These are phyloP conservation scores for Crithidia bombi DNA, from an alignment of 208 protist species.

Conservation along the genomic window DNA sequence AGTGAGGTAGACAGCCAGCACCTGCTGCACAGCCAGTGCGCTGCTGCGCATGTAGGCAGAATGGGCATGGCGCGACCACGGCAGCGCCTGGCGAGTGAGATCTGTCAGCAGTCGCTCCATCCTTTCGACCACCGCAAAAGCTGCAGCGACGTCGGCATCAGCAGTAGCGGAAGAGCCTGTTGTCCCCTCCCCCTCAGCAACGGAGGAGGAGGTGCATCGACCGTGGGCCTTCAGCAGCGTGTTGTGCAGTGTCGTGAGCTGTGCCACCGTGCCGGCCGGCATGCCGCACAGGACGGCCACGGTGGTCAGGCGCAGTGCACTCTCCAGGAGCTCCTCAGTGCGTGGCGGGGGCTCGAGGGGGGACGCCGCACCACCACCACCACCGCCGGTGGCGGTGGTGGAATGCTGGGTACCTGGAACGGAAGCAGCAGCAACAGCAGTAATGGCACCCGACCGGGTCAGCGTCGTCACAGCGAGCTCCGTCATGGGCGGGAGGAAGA, in stretches of 20 bases:
- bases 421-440: background rate
- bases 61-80: conserved; percentile 37
- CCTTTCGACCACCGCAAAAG: conserved; percentile 49
- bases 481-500: conserved; percentile 49
- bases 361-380: no score
- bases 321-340: conserved; percentile 30
- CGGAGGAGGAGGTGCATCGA: background rate
- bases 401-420: no score
- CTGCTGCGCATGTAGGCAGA: conserved; percentile 49
- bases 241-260: conserved; percentile 67
- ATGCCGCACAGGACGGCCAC: conserved; percentile 46
- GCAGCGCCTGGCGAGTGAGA: conserved; percentile 40
- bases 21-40: conserved; percentile 55
- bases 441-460: background rate
- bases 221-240: conserved; percentile 41
- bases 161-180: background rate
- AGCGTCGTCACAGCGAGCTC: conserved; percentile 32
- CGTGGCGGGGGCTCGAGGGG: conserved; percentile 5
- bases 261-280: conserved; percentile 42
- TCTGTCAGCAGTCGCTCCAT: conserved; percentile 54
- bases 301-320: conserved; percentile 44
- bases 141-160: conserved; percentile 6
- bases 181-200: background rate
- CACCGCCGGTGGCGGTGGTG: no score
- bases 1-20: conserved; percentile 62